Evolutionary conservation across 2,329 filamentous ascomycete species (phyloP).

Genomic region (Hypoxylon rubiginosum): DNA sequence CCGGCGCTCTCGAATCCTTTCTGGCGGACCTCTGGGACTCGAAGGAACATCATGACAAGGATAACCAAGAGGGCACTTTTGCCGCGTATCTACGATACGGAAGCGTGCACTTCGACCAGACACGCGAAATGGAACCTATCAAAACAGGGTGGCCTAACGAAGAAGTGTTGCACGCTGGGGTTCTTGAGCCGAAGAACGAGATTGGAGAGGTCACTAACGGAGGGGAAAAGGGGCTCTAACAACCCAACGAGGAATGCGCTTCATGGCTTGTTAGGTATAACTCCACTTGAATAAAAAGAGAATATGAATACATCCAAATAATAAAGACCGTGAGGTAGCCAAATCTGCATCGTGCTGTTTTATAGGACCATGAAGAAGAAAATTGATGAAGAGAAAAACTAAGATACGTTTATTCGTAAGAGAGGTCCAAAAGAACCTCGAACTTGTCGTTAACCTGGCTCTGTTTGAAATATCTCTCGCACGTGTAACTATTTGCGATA

Average conservation of each 20-base stretch:
- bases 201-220: background rate
- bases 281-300: background rate
- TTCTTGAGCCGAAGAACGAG: constrained; percentile 44
- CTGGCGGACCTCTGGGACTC: constrained; percentile 53
- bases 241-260: background rate
- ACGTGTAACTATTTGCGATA: constrained; percentile 45
- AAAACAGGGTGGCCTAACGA: constrained; percentile 45
- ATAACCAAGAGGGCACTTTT: constrained; percentile 50
- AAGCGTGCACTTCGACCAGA: constrained; percentile 49
- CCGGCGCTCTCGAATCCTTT: constrained; percentile 47
- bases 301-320: background rate
- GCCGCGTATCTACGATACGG: constrained; percentile 50
- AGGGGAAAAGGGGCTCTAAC: background rate
- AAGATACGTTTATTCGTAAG: constrained; percentile 31
- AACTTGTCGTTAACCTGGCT: constrained; percentile 45
- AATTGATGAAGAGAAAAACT: background rate
- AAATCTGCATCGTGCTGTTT: background rate
- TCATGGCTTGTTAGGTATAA: background rate
- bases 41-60: constrained; percentile 49
- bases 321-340: background rate
- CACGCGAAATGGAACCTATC: constrained; percentile 43
- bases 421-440: constrained; percentile 47
- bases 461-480: constrained; percentile 47
- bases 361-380: background rate
- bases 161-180: constrained; percentile 43